phyloP scores from a whole-genome alignment of 805 yeast genomes.

The Myxozyma geophila region DNA sequence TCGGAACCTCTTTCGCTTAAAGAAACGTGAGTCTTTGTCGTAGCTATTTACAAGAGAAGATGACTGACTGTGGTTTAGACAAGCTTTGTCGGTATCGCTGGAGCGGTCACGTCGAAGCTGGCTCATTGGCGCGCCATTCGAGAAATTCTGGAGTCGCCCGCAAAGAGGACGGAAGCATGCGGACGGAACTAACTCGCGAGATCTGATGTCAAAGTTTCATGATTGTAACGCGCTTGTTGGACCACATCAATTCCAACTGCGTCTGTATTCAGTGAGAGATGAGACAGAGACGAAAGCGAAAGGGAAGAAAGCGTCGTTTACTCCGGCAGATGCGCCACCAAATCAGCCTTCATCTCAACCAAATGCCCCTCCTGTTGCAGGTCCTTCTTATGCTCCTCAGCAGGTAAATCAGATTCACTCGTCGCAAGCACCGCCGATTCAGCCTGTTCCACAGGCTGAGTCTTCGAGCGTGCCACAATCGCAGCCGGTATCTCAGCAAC shows the following conservation, averaged over 20 bases:
- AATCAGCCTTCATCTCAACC: background rate
- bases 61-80: slow-evolving; percentile 9
- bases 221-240: slow-evolving; percentile 77
- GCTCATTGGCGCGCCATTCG: slow-evolving; percentile 70
- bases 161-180: slow-evolving; percentile 57
- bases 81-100: slow-evolving; percentile 49
- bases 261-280: slow-evolving; percentile 84
- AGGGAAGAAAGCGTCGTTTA: slow-evolving; percentile 42
- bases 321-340: slow-evolving; percentile 3
- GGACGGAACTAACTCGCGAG: slow-evolving; percentile 66
- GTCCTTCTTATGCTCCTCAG: background rate
- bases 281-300: slow-evolving; percentile 49
- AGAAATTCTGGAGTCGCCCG: slow-evolving; percentile 78
- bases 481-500: too few relatives aligned
- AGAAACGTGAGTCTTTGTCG: slow-evolving; percentile 58
- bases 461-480: background rate
- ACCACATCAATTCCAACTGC: slow-evolving; percentile 77
- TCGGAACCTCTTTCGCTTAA: slow-evolving; percentile 69
- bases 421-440: background rate
- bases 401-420: background rate
- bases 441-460: background rate
- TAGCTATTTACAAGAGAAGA: background rate
- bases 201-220: slow-evolving; percentile 84
- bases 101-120: slow-evolving; percentile 72
- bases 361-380: background rate